Conservation (phyloP, 495 filamentous ascomycete genomes). For the Podospora conica region DNA sequence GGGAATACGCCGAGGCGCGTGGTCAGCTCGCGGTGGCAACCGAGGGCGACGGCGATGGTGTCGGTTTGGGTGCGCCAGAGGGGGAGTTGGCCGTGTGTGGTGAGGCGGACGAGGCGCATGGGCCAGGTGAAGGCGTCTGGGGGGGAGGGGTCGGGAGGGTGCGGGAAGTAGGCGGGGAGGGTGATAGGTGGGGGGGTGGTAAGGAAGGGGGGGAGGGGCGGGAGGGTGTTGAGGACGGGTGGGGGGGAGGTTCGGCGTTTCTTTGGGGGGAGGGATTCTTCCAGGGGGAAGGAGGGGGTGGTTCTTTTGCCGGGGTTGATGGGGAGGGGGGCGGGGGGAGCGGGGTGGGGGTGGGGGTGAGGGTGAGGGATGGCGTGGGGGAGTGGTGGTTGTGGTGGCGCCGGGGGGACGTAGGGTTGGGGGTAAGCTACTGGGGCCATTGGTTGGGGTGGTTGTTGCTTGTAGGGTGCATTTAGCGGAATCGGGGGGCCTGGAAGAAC, state of each 20-base stretch:
- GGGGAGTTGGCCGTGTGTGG: conserved; percentile 4
- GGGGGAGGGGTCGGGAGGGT: conserved; percentile 5
- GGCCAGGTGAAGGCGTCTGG: conserved; percentile 8
- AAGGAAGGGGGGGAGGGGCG: conserved; percentile 8
- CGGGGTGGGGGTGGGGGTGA: neutral
- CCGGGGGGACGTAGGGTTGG: no score
- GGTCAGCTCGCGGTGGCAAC: conserved; percentile 12
- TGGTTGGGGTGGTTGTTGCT: no score
- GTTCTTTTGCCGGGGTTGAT: no score
- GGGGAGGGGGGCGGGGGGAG: neutral
- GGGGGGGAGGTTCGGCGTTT: no score
- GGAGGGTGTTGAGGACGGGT: no score
- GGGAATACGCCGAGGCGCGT: conserved; percentile 19
- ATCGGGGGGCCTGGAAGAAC: no score
- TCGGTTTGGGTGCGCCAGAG: conserved; percentile 16
- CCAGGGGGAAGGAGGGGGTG: no score
- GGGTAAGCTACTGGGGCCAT: no score
- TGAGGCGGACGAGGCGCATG: conserved; percentile 13
- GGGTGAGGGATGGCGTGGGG: no score
- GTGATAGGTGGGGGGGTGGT: neutral
- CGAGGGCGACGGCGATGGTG: conserved; percentile 14
- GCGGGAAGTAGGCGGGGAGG: neutral
- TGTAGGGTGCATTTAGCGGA: no score
- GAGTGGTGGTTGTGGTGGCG: no score
- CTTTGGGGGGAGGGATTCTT: no score